Base-by-base conservation (phyloP, 257 asterid genomes). In the Nicotiana knightiana region DNA sequence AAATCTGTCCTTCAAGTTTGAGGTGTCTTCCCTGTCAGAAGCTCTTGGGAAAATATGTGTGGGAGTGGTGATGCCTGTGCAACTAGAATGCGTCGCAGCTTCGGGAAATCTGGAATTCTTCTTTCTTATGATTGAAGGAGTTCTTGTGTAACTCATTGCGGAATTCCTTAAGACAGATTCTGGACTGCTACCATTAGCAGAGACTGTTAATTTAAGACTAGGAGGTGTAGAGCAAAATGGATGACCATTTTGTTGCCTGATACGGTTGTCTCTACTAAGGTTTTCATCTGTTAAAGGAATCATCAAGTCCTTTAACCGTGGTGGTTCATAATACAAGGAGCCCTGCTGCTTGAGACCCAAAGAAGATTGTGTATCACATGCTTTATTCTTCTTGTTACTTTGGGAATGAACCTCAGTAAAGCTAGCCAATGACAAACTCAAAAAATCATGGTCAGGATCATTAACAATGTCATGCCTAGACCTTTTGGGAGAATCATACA, bases 41-140 rank as follows among this genome's bases (percentile, higher is more conserved):
- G 85, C 68, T 59, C 63, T 73, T 10, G 81, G 84, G 35, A 66
- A 71, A 43, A 67, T 28, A 82, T 24, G n/a, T 65, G 67, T 43
- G 66, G 86, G 84, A 11, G 83, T 85, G 71, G 83, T 68, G 61
- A 76, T 55, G 57, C 81, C 75, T 15, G 63, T 51, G 63, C 63
- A 51, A 55, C 85, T 67, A 21, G 84, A 80, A 86, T 24, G 65
- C 54, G 63, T 83, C 15, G 82, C 85, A 83, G 82, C 67, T 26
- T 67, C 85, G 7, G 65, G 58, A 78, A 87, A 81, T 82, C 64
- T 82, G 17, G 53, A 62, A 70, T 62, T 24, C 81, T 66, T 91
- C 93, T 79, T 91, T 61, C 94, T 88, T 76, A 93, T 88, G 53
- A 93, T 91, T 75, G 97, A 92, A 54, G 98, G 98, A 59, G 90